Evolutionary conservation across 208 protist genomes (phyloP), one percentile per base, ranked within the genome.

Genomic region (Wallacemonas sp.): DNA sequence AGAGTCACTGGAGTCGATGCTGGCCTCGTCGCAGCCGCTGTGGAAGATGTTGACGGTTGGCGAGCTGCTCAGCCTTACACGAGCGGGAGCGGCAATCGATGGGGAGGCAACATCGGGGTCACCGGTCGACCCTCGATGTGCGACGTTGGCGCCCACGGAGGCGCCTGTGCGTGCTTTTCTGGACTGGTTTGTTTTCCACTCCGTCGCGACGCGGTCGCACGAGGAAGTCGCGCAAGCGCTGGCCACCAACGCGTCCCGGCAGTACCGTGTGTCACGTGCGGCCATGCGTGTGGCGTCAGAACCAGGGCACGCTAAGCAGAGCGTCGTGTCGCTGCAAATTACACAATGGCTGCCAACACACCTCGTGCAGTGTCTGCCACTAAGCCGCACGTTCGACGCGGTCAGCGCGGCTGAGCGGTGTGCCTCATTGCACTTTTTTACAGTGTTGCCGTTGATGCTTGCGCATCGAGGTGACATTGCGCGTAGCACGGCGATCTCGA

Each of bases 351-450:
- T 58, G 28, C 15, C 51, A 4, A 12, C 30, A 15, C 15, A 42
- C 2, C 30, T 38, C 11, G 3, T 9, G 12, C n/a, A 15, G 30
- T 19, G 19, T 27, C 51, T 58, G 14, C n/a, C 6, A 8, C 5
- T 58, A 4, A 12, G 3, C 5, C 12, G 14, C 9, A 17, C 1
- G 30, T 58, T 58, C 28, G 28, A 17, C 14, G 15, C 24, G 9
- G 30, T 38, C 8, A 17, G 51, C 30, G 6, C 8, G n/a, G 14
- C 51, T 4, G 6, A 9, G n/a, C 51, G 28, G 2, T 31, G 51
- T 15, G 51, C 51, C 51, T 58, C 51, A 27, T 1, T 58, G 51
- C 51, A 58, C 30, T 58, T 42, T 31, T 58, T 58, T 31, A 58
- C 51, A 9, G 30, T 58, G 3, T 31, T 58, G 30, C 51, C 51